These are phyloP conservation scores for Puccinia hordei DNA, from an alignment of 1,284 basidiomycete genomes.

Conservation along the genomic window DNA sequence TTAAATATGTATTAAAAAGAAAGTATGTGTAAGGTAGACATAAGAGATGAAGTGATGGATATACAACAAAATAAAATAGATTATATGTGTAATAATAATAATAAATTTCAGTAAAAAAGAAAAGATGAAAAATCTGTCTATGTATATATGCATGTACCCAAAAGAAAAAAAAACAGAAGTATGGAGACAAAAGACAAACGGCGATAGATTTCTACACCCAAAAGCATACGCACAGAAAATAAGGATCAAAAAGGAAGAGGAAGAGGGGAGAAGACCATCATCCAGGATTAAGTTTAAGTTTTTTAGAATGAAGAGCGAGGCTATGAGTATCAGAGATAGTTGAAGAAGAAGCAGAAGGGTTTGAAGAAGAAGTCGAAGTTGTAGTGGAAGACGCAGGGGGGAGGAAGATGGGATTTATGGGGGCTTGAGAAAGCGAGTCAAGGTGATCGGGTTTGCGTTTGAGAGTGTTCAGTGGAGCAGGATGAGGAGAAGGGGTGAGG, in stretches of 20 bases:
- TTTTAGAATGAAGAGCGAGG: background rate
- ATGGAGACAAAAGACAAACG: background rate
- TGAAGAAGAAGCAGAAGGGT: background rate
- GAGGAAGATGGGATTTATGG: background rate
- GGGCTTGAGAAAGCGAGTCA: background rate
- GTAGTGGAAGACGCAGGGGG: background rate
- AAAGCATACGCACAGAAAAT: no score
- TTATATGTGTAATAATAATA: no score
- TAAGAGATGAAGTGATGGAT: no score
- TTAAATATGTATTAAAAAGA: no score
- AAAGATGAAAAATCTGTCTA: background rate
- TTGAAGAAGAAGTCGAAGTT: background rate
- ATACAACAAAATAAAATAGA: no score
- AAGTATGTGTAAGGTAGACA: no score
- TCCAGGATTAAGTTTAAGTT: conserved; percentile 3
- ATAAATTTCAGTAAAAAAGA: background rate
- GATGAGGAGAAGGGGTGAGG: background rate
- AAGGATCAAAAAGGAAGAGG: background rate
- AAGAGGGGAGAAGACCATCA: background rate
- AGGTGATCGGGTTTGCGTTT: no score
- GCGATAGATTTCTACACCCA: no score
- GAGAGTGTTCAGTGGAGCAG: background rate
- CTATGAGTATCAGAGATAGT: no score
- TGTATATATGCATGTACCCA: background rate
- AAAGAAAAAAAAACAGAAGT: background rate